A percentile compares a stretch with the other conserved stretches of the same genome.
phyloP scores from a whole-genome alignment of 2,329 filamentous ascomycete species.

The Lecanicillium sp. region DNA sequence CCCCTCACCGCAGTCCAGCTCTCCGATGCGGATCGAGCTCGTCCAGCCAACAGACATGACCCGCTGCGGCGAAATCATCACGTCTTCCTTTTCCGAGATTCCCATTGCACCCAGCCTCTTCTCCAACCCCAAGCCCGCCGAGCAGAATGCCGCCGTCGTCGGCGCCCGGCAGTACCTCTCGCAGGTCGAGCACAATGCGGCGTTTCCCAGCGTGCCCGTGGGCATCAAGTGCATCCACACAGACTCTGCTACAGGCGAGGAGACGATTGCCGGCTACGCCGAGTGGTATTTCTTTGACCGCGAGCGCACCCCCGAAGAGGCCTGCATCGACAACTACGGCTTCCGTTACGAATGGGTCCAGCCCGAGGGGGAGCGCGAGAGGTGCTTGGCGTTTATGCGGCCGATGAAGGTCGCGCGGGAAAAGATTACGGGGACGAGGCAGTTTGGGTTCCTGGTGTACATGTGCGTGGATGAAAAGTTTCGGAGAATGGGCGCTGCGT shows the following conservation, averaged over 20 bases:
- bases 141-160: neutral
- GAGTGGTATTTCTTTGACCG: constrained; percentile 8
- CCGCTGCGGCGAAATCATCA: constrained; percentile 7
- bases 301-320: constrained; percentile 3
- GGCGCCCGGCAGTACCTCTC: neutral
- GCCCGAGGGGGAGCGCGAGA: neutral
- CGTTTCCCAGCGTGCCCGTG: constrained; percentile 5
- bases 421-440: neutral
- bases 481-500: constrained; percentile 6
- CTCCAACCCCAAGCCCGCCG: neutral
- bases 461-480: constrained; percentile 5
- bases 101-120: constrained; percentile 4
- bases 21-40: neutral
- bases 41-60: constrained; percentile 4
- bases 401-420: neutral
- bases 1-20: no score
- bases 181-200: constrained; percentile 1
- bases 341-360: constrained; percentile 3
- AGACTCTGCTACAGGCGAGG: neutral
- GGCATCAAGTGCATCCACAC: constrained; percentile 9
- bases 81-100: neutral
- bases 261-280: constrained; percentile 4
- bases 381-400: neutral
- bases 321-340: constrained; percentile 2
- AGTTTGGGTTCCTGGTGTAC: constrained; percentile 3